Conservation (phyloP, 371 early-diverging fungal species). For the Chytridium lagenaria region DNA sequence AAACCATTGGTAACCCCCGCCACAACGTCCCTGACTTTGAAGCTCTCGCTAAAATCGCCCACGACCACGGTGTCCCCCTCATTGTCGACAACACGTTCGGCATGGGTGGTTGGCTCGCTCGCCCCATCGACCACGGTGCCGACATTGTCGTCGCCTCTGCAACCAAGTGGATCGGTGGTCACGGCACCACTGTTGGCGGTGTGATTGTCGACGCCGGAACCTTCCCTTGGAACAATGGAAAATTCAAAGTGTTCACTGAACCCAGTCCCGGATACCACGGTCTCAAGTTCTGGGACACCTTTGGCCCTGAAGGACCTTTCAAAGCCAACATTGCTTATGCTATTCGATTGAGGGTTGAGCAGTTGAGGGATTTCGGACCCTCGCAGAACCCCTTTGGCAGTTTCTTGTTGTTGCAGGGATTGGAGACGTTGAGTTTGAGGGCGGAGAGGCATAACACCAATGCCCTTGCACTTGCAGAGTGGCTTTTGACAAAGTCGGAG, state of each 20-base stretch:
- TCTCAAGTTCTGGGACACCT: conserved; percentile 82
- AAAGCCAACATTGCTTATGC: conserved; percentile 71
- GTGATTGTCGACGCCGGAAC: conserved; percentile 84
- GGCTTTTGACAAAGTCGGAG: conserved; percentile 72
- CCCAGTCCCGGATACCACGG: conserved; percentile 87
- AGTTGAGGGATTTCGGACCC: conserved; percentile 82
- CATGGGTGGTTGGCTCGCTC: conserved; percentile 84
- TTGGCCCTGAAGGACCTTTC: conserved; percentile 69
- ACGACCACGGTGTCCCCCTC: conserved; percentile 79
- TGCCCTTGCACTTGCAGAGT: conserved; percentile 75
- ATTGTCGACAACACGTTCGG: conserved; percentile 91
- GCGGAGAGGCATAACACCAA: conserved; percentile 86
- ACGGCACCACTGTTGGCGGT: conserved; percentile 79
- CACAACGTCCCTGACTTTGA: conserved; percentile 84
- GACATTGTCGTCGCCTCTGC: conserved; percentile 87
- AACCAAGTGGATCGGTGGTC: conserved; percentile 81
- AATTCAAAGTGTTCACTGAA: conserved; percentile 85
- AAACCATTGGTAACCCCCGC: conserved; percentile 87
- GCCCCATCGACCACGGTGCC: conserved; percentile 87
- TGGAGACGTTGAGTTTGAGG: conserved; percentile 87
- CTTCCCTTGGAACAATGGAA: conserved; percentile 87
- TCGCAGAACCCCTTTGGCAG: conserved; percentile 85
- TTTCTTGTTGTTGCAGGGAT: conserved; percentile 83
- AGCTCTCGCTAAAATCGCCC: conserved; percentile 77
- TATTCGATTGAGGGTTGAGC: conserved; percentile 78